phyloP scores from a whole-genome alignment of 192 early-diverging fungal species.

The Coemansia sp. region DNA sequence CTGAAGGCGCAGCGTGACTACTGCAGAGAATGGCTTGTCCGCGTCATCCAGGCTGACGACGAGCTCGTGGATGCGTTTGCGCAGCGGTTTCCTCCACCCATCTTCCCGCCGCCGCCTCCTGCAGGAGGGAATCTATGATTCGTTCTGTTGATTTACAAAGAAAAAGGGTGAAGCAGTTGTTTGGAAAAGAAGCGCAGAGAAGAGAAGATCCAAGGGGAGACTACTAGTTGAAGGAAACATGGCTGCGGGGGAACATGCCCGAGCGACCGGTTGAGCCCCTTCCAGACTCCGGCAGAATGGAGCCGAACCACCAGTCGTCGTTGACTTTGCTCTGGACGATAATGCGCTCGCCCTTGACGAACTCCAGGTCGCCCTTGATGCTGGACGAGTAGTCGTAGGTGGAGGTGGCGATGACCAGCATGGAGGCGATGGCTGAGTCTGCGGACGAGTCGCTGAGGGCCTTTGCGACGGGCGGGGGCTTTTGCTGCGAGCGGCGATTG shows the following conservation, averaged over 20 bases:
- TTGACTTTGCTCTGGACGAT: constrained; percentile 52
- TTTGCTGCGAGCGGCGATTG: constrained; percentile 8
- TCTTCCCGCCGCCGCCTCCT: constrained; percentile 20
- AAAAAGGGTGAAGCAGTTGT: not conserved
- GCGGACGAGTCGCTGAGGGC: constrained; percentile 21
- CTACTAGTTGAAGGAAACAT: constrained; percentile 24
- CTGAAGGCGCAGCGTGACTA: constrained; percentile 44
- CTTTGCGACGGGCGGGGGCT: constrained; percentile 3
- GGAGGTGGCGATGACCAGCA: constrained; percentile 45
- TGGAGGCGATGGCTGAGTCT: constrained; percentile 28
- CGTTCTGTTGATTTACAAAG: not conserved
- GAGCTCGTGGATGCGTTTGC: constrained; percentile 55
- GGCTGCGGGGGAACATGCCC: constrained; percentile 55
- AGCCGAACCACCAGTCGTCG: constrained; percentile 56
- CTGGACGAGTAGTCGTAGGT: constrained; percentile 48
- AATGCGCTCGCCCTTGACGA: constrained; percentile 46
- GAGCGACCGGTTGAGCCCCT: constrained; percentile 46
- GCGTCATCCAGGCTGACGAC: constrained; percentile 49
- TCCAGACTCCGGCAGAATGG: constrained; percentile 38
- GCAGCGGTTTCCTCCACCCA: constrained; percentile 49
- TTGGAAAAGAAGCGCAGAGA: not conserved
- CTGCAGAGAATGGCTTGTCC: constrained; percentile 50
- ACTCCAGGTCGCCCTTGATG: constrained; percentile 52
- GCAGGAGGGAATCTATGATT: too few species aligned
- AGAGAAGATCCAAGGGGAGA: not conserved